Evolutionary conservation across 352 stramenopile genomes (phyloP), one percentile per base, ranked within the genome.

Genomic region (Paralagenidium karlingii): DNA sequence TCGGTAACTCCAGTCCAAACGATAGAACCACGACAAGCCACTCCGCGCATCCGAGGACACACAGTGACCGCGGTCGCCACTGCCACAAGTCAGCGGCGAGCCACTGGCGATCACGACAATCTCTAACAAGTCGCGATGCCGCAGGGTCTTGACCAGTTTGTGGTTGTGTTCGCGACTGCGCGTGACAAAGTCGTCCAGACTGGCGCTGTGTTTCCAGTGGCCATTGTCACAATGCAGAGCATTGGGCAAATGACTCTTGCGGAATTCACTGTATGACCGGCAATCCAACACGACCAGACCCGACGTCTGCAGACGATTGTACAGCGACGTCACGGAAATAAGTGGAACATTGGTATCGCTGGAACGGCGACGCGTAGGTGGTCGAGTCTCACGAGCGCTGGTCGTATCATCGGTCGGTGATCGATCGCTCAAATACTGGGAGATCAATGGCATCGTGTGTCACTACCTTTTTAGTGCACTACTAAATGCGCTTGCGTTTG

Each of bases 261-360:
- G 45, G 40, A 74, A 86, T 21, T 80, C 66, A 13, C 50, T 44
- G 19, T 42, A 48, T 32, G 63, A 64, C 30, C 73, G 73, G 44
- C 73, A 86, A 49, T 86, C 73, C 24, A 86, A 38, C 32, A 86
- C 47, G 33, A 82, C 66, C 19, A 82, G 56, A 19, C 66, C 63
- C 11, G 60, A 56, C 13, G 68, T 86, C 64, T 86, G 73, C 24
- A 86, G 48, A 4, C 59, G 52, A 32, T 86, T 86, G 51, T 69
- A 86, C n/a, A 86, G 64, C 47, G 73, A 63, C 45, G 57, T 75
- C 40, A 55, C 51, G 7, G 73, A 81, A 40, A 86, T 62, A 25
- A 67, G 52, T 12, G 68, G 73, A 25, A 86, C 67, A n/a, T n/a
- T n/a, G n/a, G 28, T 33, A 33, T 16, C 13, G 16, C 13, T 33